Percentiles rank a stretch among this genome's conserved stretches.
Conservation (phyloP, 306 rosid genomes). For the Sindora glabra region DNA sequence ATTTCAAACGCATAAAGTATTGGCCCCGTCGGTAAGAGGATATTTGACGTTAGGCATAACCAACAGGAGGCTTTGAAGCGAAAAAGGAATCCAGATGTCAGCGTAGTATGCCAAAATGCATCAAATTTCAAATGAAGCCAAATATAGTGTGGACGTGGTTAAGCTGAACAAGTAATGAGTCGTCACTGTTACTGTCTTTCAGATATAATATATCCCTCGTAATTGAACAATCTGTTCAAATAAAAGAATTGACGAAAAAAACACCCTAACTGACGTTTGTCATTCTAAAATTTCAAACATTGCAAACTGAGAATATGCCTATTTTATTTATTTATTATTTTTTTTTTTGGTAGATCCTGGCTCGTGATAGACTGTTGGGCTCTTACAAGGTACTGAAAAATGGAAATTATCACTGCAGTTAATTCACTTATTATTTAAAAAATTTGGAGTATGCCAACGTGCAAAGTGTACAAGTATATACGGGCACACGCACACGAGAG, state of each 20-base stretch:
- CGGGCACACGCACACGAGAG: too few species aligned
- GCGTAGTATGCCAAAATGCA: background rate
- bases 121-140: background rate
- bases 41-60: background rate
- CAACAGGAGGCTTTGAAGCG: background rate
- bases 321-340: too few species aligned
- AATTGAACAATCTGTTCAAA: constrained; percentile 1
- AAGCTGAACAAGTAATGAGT: background rate
- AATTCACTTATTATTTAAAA: too few species aligned
- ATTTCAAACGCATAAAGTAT: background rate
- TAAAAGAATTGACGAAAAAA: background rate
- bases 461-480: background rate
- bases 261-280: background rate
- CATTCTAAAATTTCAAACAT: constrained; percentile 8
- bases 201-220: background rate
- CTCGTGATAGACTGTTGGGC: constrained; percentile 92
- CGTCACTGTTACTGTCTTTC: background rate
- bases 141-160: background rate
- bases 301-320: constrained; percentile 25
- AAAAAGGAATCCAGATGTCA: background rate
- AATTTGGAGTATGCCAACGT: background rate
- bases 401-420: background rate
- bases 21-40: background rate
- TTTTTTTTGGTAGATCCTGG: constrained; percentile 56
- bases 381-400: constrained; percentile 75